These are phyloP conservation scores for Dryas integrifolia DNA, from an alignment of 331 rosid species.

Conservation along the genomic window DNA sequence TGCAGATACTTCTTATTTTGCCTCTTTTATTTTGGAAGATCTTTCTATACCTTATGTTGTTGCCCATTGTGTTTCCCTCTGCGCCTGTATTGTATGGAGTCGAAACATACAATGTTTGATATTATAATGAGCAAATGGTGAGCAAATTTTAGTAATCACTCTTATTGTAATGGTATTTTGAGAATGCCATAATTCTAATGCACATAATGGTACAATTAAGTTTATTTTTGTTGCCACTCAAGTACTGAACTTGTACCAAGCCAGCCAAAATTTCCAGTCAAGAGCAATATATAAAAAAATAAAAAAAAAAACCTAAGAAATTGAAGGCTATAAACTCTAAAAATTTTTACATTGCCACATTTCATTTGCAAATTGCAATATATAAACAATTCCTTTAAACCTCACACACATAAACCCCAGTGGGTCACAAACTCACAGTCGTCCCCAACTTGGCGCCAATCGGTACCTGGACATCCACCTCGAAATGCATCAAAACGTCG, in stretches of 20 bases:
- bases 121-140: background rate
- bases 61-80: background rate
- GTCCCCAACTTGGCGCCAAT: background rate
- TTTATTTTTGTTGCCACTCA: no score
- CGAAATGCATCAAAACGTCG: constrained; percentile 41
- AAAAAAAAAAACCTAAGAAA: no score
- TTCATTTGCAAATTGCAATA: no score
- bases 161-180: background rate
- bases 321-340: no score
- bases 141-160: background rate
- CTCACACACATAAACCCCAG: background rate
- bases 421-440: no score
- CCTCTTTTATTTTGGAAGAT: constrained; percentile 7
- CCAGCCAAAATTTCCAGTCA: no score
- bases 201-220: no score
- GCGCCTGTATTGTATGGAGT: background rate
- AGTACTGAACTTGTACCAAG: no score
- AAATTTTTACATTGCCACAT: no score
- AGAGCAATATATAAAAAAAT: no score
- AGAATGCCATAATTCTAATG: no score
- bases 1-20: background rate
- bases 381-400: background rate
- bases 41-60: background rate
- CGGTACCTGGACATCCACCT: background rate
- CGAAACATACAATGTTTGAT: background rate